Percentiles rank a stretch among this genome's conserved stretches.
phyloP scores from a whole-genome alignment of 306 rosid species.

The Herpetospermum pedunculosum region DNA sequence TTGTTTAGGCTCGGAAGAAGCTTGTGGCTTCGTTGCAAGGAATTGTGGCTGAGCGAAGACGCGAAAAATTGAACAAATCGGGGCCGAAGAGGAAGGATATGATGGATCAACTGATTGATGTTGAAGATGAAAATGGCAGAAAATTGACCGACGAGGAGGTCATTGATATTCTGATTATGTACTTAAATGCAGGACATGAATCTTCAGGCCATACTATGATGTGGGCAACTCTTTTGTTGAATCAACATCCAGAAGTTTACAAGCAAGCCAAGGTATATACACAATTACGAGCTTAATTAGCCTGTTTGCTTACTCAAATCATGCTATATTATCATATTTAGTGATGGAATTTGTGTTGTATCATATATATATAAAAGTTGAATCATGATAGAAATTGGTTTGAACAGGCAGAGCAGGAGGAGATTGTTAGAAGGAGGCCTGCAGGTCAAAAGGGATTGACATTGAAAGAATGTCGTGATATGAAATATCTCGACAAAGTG shows the following conservation, averaged over 20 bases:
- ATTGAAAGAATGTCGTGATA: slow-evolving; percentile 41
- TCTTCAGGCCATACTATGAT: slow-evolving; percentile 61
- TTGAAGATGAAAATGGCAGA: slow-evolving; percentile 48
- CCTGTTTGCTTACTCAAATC: not conserved
- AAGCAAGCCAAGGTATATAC: slow-evolving; percentile 41
- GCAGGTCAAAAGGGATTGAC: slow-evolving; percentile 30
- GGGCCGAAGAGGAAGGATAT: slow-evolving; percentile 25
- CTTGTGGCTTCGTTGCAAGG: slow-evolving; percentile 35
- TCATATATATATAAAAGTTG: not conserved
- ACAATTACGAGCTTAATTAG: not conserved
- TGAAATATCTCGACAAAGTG: slow-evolving; percentile 49
- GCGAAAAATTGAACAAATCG: slow-evolving; percentile 2
- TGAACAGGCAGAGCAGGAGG: slow-evolving; percentile 52
- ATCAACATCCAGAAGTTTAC: slow-evolving; percentile 30
- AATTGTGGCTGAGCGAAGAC: slow-evolving; percentile 29
- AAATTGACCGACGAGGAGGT: slow-evolving; percentile 53
- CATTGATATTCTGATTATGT: slow-evolving; percentile 45
- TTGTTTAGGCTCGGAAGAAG: slow-evolving; percentile 47
- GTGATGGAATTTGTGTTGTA: not conserved
- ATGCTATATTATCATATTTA: not conserved
- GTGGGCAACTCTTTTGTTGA: slow-evolving; percentile 58
- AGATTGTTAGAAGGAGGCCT: slow-evolving; percentile 31
- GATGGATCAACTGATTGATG: slow-evolving; percentile 52
- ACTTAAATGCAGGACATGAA: slow-evolving; percentile 83
- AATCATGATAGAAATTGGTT: not conserved